Conservation (phyloP, 306 rosid species). For the Fagus sylvatica region DNA sequence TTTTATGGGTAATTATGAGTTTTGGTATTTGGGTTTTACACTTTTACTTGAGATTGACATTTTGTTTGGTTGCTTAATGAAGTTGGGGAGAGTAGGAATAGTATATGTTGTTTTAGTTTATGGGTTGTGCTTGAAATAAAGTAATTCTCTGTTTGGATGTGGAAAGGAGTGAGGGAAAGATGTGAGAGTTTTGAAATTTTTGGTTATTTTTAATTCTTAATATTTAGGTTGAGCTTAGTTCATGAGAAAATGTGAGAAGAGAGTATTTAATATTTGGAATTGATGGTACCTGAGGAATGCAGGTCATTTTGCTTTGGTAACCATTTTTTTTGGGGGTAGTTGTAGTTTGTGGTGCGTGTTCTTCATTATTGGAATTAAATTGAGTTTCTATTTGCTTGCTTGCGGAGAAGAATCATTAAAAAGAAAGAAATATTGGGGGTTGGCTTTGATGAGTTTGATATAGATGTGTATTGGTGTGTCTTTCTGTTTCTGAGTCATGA, state of each 20-base stretch:
- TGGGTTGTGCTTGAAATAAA: not conserved
- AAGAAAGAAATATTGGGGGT: not conserved
- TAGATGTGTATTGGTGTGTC: not conserved
- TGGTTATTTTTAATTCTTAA: not conserved
- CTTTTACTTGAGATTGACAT: no score
- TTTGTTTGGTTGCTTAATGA: no score
- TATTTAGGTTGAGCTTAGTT: constrained; percentile 3
- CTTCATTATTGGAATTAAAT: not conserved
- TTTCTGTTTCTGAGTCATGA: not conserved
- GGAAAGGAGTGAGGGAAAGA: not conserved
- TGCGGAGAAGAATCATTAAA: not conserved
- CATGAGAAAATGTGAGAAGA: not conserved
- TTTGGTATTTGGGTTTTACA: not conserved
- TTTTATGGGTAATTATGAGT: not conserved
- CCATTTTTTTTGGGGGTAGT: not conserved
- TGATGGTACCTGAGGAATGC: not conserved
- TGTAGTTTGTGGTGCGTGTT: not conserved
- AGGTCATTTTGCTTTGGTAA: not conserved
- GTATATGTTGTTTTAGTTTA: no score
- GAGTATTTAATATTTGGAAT: not conserved
- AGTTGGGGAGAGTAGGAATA: no score
- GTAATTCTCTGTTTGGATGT: not conserved
- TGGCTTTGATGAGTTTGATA: no score
- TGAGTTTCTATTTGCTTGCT: not conserved
- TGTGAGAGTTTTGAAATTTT: not conserved